These are phyloP conservation scores for Cymbidium sinense DNA, from an alignment of 106 monocot genomes.

Conservation along the genomic window DNA sequence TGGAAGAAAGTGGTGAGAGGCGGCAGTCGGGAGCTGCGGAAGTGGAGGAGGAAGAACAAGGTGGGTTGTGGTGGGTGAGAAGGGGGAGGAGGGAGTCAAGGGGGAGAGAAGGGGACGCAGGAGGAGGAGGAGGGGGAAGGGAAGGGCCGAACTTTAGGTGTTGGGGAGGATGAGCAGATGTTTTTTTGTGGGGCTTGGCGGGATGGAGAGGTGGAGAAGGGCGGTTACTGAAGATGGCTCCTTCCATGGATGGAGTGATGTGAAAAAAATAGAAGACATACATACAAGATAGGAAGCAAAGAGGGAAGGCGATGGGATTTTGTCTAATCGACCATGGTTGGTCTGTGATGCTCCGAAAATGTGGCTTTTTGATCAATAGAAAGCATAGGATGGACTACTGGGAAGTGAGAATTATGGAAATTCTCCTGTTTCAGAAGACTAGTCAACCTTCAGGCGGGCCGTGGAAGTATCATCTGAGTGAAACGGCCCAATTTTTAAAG, in stretches of 20 bases:
- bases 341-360: neutral
- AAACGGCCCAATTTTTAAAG: too few species aligned
- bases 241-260: slow-evolving; percentile 38
- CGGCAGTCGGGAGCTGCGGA: neutral
- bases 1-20: neutral
- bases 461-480: too few species aligned
- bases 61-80: slow-evolving; percentile 26
- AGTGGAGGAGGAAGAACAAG: slow-evolving; percentile 13
- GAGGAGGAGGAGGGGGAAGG: slow-evolving; percentile 44
- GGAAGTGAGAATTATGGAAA: too few species aligned
- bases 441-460: too few species aligned
- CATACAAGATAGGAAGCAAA: neutral
- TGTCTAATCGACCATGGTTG: neutral
- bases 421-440: too few species aligned
- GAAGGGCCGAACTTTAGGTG: slow-evolving; percentile 49
- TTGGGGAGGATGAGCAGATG: slow-evolving; percentile 17
- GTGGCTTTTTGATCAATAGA: neutral
- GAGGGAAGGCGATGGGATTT: neutral
- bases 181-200: slow-evolving; percentile 21
- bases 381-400: too few species aligned
- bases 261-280: neutral
- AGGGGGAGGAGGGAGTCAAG: slow-evolving; percentile 75
- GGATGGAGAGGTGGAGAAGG: slow-evolving; percentile 42
- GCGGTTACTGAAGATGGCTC: slow-evolving; percentile 42
- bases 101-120: slow-evolving; percentile 36